A percentile compares a stretch with the other conserved stretches of the same genome.
Conservation (phyloP, 768 basidiomycete species). For the Xerocomus brunneocitrinus region DNA sequence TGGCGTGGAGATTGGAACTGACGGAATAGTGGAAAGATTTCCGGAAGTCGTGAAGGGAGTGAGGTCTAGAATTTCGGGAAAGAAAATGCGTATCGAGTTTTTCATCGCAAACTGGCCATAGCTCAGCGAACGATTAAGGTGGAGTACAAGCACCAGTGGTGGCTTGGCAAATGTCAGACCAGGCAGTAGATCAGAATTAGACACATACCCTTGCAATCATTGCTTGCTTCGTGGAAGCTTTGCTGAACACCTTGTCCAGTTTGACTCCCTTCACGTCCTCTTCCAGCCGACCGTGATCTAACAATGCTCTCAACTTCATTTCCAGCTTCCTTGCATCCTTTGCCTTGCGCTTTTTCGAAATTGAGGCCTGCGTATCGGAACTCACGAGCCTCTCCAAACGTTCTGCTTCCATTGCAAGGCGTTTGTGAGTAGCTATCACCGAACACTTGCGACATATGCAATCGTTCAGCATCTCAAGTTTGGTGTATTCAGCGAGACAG, state of each 20-base stretch:
- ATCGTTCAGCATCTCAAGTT: constrained; percentile 83
- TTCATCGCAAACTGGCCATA: constrained; percentile 73
- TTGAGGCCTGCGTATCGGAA: constrained; percentile 43
- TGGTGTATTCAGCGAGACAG: constrained; percentile 84
- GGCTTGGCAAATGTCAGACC: constrained; percentile 46
- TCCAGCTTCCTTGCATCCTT: constrained; percentile 69
- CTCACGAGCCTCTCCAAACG: constrained; percentile 40
- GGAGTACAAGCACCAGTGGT: constrained; percentile 80
- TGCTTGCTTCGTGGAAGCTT: constrained; percentile 81
- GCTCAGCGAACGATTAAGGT: constrained; percentile 89
- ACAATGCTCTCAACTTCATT: constrained; percentile 50
- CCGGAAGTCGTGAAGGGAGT: constrained; percentile 85
- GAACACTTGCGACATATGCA: constrained; percentile 93
- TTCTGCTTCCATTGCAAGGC: constrained; percentile 60
- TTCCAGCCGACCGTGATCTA: constrained; percentile 76
- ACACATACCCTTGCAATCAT: constrained; percentile 76
- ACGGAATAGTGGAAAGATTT: constrained; percentile 64
- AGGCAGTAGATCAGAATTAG: neutral
- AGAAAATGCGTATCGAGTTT: constrained; percentile 76
- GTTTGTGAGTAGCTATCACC: constrained; percentile 66
- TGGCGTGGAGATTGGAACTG: constrained; percentile 65
- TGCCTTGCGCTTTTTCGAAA: constrained; percentile 71
- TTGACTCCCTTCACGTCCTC: constrained; percentile 79
- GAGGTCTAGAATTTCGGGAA: constrained; percentile 86
- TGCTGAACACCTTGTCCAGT: constrained; percentile 71